Conservation (phyloP, 495 filamentous ascomycete species). For the Achaetomiella virescens region DNA sequence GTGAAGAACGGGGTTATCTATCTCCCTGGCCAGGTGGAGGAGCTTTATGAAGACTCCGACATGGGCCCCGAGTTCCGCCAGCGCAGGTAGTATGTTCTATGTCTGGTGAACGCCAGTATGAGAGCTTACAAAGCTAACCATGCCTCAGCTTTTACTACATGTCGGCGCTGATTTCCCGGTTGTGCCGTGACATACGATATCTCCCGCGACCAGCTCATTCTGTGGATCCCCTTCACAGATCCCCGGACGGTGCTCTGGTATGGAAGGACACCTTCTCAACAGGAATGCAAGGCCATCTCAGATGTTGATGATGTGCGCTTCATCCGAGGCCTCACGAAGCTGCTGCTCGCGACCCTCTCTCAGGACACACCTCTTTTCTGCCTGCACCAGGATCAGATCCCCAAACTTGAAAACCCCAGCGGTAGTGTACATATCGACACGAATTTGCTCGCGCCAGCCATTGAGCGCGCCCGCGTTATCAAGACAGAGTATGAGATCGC, state of each 20-base stretch:
- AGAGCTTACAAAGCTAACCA: not conserved
- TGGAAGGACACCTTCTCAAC: constrained; percentile 47
- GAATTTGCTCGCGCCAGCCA: constrained; percentile 53
- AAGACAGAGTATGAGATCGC: constrained; percentile 77
- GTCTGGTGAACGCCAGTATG: not conserved
- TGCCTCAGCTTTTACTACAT: constrained; percentile 58
- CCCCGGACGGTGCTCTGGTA: constrained; percentile 54
- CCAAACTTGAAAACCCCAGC: constrained; percentile 32
- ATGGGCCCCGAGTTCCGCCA: constrained; percentile 56
- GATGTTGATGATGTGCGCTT: constrained; percentile 49
- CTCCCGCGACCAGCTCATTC: constrained; percentile 45
- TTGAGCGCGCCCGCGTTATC: constrained; percentile 65
- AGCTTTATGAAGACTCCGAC: constrained; percentile 55
- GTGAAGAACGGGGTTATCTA: constrained; percentile 57
- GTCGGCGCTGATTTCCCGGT: constrained; percentile 55
- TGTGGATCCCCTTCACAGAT: constrained; percentile 57
- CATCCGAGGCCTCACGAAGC: constrained; percentile 30
- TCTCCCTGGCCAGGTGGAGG: constrained; percentile 45
- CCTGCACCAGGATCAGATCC: constrained; percentile 37
- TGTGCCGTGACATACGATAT: constrained; percentile 61
- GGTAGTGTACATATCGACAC: constrained; percentile 37
- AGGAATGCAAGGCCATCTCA: constrained; percentile 44
- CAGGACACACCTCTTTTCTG: constrained; percentile 37
- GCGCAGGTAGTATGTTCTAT: constrained; percentile 46
- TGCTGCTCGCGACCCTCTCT: constrained; percentile 24